Evolutionary conservation across 768 basidiomycete genomes (phyloP).

Genomic region (Lentinula boryana): DNA sequence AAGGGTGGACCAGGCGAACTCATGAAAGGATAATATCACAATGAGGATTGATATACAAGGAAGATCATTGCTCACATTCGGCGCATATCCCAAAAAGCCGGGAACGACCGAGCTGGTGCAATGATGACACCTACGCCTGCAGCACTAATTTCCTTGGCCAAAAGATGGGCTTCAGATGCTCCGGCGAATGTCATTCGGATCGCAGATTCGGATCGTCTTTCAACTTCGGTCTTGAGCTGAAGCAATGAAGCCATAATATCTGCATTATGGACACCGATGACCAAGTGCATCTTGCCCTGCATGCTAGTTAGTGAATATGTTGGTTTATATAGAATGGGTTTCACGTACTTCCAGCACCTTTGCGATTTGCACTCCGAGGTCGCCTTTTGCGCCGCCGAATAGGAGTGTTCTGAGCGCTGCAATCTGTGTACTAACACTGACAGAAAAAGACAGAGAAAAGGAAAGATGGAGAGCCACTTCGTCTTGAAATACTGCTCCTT

Average conservation of each 20-base stretch:
- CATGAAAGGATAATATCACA: neutral
- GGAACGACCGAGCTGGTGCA: constrained; percentile 62
- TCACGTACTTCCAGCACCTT: constrained; percentile 36
- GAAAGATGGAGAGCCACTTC: constrained; percentile 56
- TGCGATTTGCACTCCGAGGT: constrained; percentile 34
- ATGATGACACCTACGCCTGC: constrained; percentile 70
- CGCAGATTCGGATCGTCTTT: constrained; percentile 29
- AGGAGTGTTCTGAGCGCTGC: constrained; percentile 52
- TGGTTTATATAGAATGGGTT: neutral
- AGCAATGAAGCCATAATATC: constrained; percentile 67
- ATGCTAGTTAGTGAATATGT: neutral
- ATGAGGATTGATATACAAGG: neutral
- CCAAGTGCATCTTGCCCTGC: constrained; percentile 53
- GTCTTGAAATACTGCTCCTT: constrained; percentile 55
- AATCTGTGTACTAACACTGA: constrained; percentile 66
- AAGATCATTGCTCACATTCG: constrained; percentile 39
- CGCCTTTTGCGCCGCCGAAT: constrained; percentile 27
- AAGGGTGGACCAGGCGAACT: constrained; percentile 40
- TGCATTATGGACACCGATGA: constrained; percentile 57
- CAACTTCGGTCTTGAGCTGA: constrained; percentile 57
- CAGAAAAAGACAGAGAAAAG: constrained; percentile 34
- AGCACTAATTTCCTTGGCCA: constrained; percentile 66
- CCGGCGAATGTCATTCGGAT: constrained; percentile 49
- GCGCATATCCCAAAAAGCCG: constrained; percentile 56
- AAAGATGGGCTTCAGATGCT: constrained; percentile 62